Evolutionary conservation across 768 basidiomycete species (phyloP), one percentile per base, ranked within the genome.

Genomic region (Leccinum ochraceum): DNA sequence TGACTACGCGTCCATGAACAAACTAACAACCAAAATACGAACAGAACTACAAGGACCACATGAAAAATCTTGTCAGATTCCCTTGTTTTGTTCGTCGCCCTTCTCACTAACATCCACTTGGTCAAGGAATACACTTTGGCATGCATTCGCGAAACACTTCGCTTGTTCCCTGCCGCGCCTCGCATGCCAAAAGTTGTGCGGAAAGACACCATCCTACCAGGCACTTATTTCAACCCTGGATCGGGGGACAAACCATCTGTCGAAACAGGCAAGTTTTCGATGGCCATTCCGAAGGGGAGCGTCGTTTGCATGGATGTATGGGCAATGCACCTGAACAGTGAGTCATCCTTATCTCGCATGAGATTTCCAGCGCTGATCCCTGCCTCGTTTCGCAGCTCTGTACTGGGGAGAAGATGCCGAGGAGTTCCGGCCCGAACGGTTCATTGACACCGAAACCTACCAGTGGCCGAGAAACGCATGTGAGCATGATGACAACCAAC

Each of bases 401-500:
- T 75, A 81, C 50, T 84, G 83, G 83, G 83, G 83, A 6, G 67
- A 74, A 16, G 81, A 84, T 57, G 73, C 58, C 0, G 68, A 61
- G 8, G 75, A 77, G 24, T 84, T 82, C 74, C 82, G 70, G 49
- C 82, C 82, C 0, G 80, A 80, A 51, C 77, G 80, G 1, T 84
- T 83, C 66, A 73, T 84, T 30, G 82, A 84, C 54, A 82, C 80
- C 0, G 76, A 76, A 20, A 69, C 74, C 1, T 83, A 83, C 57
- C 74, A 30, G 2, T 51, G 50, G 50, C 50, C 50, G 26, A 30
- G 50, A 51, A 17, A 26, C 28, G 50, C 26, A 51, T 51, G 50
- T 51, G 16, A 75, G 80, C 51, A 22, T 13, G 5, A 17, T 3
- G 4, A 42, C 6, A 3, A 20, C 20, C 44, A 20, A 20, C 1